Percentiles rank a stretch among this genome's conserved stretches.
These are phyloP conservation scores for Globisporangium orthogonon DNA, from an alignment of 352 stramenopile genomes.

Conservation along the genomic window DNA sequence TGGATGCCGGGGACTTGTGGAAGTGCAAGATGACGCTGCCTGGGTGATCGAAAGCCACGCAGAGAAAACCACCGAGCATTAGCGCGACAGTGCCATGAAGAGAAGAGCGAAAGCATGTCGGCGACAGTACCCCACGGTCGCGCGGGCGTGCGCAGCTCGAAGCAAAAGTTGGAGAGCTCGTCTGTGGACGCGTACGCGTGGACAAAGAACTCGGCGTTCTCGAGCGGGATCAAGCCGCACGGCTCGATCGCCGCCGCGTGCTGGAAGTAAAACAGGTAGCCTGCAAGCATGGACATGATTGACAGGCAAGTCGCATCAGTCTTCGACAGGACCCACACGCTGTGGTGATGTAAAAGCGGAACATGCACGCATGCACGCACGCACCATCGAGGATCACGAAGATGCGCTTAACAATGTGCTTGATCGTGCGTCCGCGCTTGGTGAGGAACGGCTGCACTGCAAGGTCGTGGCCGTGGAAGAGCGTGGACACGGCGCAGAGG, in stretches of 20 bases:
- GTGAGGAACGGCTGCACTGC: slow-evolving; percentile 61
- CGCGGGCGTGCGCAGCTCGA: slow-evolving; percentile 57
- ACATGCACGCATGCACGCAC: background rate
- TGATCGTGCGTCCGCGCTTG: slow-evolving; percentile 61
- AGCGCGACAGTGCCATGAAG: background rate
- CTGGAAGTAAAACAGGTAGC: slow-evolving; percentile 81
- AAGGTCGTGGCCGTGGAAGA: slow-evolving; percentile 64
- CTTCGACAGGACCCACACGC: background rate
- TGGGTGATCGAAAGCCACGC: slow-evolving; percentile 5
- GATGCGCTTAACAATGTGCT: slow-evolving; percentile 60
- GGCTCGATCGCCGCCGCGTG: slow-evolving; percentile 35
- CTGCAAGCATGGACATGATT: slow-evolving; percentile 12
- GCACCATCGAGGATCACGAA: slow-evolving; percentile 74
- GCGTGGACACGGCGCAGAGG: slow-evolving; percentile 6
- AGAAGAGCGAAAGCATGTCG: background rate
- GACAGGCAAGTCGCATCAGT: background rate
- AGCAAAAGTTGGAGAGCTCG: slow-evolving; percentile 61
- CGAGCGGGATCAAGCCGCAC: slow-evolving; percentile 54
- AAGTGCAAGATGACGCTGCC: slow-evolving; percentile 76
- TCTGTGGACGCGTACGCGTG: slow-evolving; percentile 70
- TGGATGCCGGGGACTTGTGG: slow-evolving; percentile 40
- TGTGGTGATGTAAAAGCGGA: background rate
- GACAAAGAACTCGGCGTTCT: slow-evolving; percentile 57
- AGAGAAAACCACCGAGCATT: background rate
- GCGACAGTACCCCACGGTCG: slow-evolving; percentile 40